A percentile compares a stretch with the other conserved stretches of the same genome.
phyloP scores from a whole-genome alignment of 2,329 filamentous ascomycete species.

The Stachybotrys elegans region DNA sequence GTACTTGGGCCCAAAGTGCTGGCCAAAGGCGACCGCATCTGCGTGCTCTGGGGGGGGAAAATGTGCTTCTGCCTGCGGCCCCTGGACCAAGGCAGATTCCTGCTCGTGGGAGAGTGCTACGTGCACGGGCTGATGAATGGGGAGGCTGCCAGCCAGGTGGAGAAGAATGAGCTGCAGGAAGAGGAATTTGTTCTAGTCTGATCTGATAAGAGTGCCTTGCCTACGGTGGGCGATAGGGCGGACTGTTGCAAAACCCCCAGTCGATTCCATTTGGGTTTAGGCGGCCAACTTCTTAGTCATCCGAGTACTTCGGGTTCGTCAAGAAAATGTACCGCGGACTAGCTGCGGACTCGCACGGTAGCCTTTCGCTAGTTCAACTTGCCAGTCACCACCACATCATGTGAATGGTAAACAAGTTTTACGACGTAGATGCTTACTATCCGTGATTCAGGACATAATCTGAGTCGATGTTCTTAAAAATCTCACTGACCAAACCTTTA shows the following conservation, averaged over 20 bases:
- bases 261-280: not conserved
- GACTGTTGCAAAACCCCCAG: constrained; percentile 1
- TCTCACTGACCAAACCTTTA: not conserved
- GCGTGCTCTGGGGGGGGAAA: not conserved
- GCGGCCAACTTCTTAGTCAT: not conserved
- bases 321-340: not conserved
- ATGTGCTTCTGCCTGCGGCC: not conserved
- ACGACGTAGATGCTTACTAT: not conserved
- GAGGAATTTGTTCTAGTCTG: not conserved
- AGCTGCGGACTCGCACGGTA: not conserved
- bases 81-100: not conserved
- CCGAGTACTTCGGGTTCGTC: not conserved
- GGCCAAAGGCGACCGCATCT: not conserved
- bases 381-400: not conserved
- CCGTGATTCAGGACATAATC: not conserved
- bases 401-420: not conserved
- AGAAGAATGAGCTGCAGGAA: not conserved
- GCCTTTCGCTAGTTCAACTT: not conserved
- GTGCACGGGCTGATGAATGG: too few relatives aligned
- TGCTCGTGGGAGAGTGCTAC: not conserved
- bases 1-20: not conserved
- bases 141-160: not conserved
- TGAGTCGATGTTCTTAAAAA: not conserved
- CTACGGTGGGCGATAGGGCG: not conserved
- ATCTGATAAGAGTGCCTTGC: too few relatives aligned